These are phyloP conservation scores for Ilyonectria robusta DNA, from an alignment of 2,329 filamentous ascomycete genomes.

Conservation along the genomic window DNA sequence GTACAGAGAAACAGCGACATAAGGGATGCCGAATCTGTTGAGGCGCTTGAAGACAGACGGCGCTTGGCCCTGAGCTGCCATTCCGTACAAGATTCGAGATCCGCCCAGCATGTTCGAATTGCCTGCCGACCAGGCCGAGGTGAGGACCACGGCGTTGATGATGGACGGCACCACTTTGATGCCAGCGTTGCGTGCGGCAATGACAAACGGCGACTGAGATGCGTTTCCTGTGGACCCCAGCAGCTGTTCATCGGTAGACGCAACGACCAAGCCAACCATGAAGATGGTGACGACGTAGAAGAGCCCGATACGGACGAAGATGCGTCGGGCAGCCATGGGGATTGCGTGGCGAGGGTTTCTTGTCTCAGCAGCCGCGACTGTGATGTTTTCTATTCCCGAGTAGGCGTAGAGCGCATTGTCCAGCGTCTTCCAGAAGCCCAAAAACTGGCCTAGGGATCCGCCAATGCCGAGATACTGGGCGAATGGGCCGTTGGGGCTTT, in stretches of 20 bases:
- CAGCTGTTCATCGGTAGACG: background rate
- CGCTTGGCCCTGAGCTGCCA: constrained; percentile 16
- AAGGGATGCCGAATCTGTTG: constrained; percentile 14
- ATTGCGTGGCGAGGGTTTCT: constrained; percentile 8
- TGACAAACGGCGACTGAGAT: constrained; percentile 23
- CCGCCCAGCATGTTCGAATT: constrained; percentile 14
- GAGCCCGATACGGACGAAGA: constrained; percentile 6
- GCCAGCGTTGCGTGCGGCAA: constrained; percentile 8
- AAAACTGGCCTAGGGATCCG: constrained; percentile 65
- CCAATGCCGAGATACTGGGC: constrained; percentile 61
- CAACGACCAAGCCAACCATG: constrained; percentile 11
- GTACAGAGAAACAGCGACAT: constrained; percentile 4
- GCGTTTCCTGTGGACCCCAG: constrained; percentile 10
- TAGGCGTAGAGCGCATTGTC: constrained; percentile 61
- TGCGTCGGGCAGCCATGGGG: constrained; percentile 4
- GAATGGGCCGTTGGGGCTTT: constrained; percentile 67
- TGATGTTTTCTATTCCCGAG: constrained; percentile 50
- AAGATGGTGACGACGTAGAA: constrained; percentile 15
- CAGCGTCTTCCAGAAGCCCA: constrained; percentile 54
- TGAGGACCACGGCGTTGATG: constrained; percentile 18
- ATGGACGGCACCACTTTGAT: constrained; percentile 17
- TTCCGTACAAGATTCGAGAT: constrained; percentile 13
- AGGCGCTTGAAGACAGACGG: constrained; percentile 1
- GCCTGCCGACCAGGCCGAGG: constrained; percentile 16
- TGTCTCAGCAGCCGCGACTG: constrained; percentile 10